Evolutionary conservation across 305 asterid genomes (phyloP).

Genomic region (Solanum hybrid): DNA sequence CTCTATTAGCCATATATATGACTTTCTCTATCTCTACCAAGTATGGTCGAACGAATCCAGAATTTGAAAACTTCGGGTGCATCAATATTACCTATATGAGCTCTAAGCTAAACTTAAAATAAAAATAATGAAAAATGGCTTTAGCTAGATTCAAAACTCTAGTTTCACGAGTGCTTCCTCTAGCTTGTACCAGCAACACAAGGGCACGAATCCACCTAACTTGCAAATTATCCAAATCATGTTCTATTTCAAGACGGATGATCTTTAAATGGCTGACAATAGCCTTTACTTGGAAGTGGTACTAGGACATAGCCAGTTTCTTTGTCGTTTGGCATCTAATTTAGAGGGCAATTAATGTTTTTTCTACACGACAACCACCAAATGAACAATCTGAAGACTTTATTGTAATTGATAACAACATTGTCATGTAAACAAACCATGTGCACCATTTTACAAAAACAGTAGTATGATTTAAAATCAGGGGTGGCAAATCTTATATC

Average conservation of each 20-base stretch:
- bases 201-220: neutral
- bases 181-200: neutral
- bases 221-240: neutral
- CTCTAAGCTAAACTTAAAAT: too few relatives aligned
- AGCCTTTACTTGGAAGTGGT: neutral
- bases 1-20: too few relatives aligned
- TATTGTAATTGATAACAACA: neutral
- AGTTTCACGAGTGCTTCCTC: too few relatives aligned
- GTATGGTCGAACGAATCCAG: too few relatives aligned
- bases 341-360: neutral
- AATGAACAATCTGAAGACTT: neutral
- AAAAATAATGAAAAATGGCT: too few relatives aligned
- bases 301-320: neutral
- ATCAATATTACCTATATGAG: too few relatives aligned
- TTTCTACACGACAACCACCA: neutral
- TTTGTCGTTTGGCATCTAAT: neutral
- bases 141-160: too few relatives aligned
- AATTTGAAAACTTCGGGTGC: too few relatives aligned
- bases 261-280: neutral
- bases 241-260: neutral
- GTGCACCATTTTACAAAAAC: neutral
- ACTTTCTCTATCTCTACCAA: too few relatives aligned
- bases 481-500: conserved; percentile 14
- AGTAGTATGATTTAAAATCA: neutral
- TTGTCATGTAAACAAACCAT: neutral